Percentiles rank a stretch among this genome's conserved stretches.
Conservation (phyloP, 2,329 filamentous ascomycete genomes). For the Cadophora malorum region DNA sequence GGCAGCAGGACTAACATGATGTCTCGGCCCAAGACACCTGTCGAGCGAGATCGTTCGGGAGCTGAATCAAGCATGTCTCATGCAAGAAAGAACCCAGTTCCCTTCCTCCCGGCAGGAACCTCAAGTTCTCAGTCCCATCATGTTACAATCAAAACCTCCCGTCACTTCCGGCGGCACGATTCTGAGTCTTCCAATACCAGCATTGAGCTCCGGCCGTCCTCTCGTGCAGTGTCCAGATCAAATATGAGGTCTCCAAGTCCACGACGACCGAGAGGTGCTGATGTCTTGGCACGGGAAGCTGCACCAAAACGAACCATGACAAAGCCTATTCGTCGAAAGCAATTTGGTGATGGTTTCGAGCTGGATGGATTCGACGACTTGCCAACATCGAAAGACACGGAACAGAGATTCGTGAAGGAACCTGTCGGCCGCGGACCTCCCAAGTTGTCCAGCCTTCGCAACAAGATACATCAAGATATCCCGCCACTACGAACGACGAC, state of each 20-base stretch:
- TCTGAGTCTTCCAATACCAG: conserved; percentile 72
- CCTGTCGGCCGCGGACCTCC: conserved; percentile 73
- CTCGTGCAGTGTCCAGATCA: conserved; percentile 63
- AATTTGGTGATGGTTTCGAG: conserved; percentile 92
- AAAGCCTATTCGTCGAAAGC: conserved; percentile 70
- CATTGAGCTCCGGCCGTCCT: conserved; percentile 62
- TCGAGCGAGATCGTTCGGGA: conserved; percentile 59
- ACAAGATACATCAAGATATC: conserved; percentile 62
- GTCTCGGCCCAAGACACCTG: conserved; percentile 73
- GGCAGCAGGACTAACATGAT: conserved; percentile 55
- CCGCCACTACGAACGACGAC: conserved; percentile 60
- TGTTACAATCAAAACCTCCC: conserved; percentile 71
- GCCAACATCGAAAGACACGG: conserved; percentile 81
- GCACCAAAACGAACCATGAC: conserved; percentile 73
- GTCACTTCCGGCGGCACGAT: conserved; percentile 79
- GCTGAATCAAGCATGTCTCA: conserved; percentile 58
- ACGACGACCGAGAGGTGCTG: conserved; percentile 52
- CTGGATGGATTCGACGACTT: conserved; percentile 94
- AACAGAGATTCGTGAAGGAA: conserved; percentile 83
- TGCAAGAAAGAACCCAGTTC: conserved; percentile 66
- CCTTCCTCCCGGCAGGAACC: conserved; percentile 81
- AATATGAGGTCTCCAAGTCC: conserved; percentile 65
- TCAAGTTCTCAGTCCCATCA: conserved; percentile 81
- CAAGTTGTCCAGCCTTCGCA: conserved; percentile 63
- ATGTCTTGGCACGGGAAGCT: conserved; percentile 49